Evolutionary conservation across 2,329 filamentous ascomycete species (phyloP), one percentile per base, ranked within the genome.

Genomic region (Hypoxylon sp.): DNA sequence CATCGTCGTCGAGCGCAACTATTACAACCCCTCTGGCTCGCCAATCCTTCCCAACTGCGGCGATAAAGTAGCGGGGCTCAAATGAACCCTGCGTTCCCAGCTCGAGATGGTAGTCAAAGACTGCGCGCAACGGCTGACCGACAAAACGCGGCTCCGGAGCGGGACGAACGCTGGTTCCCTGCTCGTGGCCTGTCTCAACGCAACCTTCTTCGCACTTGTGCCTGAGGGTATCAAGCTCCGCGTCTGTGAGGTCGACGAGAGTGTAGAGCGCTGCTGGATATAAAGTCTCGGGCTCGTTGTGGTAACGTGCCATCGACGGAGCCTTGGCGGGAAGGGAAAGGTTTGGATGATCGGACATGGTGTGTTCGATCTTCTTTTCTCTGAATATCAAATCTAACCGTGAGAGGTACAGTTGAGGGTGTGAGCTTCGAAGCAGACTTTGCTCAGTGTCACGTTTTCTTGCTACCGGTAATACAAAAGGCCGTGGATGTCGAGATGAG

Each of bases 51-150:
- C 57, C 58, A 11, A 54, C 58, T 13, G 42, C 58, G 37, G 42
- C 61, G 38, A 63, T 62, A 29, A 63, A 62, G 20, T 62, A 62
- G 24, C 26, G 31, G 21, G 58, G 53, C 11, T 63, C 61, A 42
- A 47, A 63, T 4, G 42, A 53, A 33, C 52, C 40, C 46, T 58
- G 53, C n/a, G 29, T 40, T 43, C 48, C 54, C 45, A 63, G 29
- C 21, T 58, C 61, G 27, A 63, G 53, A 50, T 63, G 59, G 45
- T 60, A 60, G 51, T 62, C 59, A 29, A 62, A 56, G 46, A 60
- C 48, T 46, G 59, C 50, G 37, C 61, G 53, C 54, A 63, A 42
- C 8, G 61, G 58, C 58, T 62, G 47, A 23, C 55, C 54, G 40
- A 64, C 50, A 47, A 64, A 64, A 20, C 55, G 58, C 31, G 58